Base-by-base conservation (phyloP, 2,329 filamentous ascomycete genomes). In the Aspergillaceae sp. region DNA sequence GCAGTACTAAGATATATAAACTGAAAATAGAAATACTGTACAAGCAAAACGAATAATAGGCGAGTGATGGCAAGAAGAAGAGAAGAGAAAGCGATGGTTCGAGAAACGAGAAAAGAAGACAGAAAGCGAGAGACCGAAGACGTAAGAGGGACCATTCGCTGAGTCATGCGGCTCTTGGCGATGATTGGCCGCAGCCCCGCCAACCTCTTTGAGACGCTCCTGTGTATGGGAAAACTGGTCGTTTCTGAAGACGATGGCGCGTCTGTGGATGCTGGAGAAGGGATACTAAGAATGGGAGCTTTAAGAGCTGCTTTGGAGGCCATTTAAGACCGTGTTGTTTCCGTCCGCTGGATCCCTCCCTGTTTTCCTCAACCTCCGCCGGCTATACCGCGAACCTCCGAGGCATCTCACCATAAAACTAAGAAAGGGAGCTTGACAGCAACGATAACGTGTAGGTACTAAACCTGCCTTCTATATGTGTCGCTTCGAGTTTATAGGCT, bases 401-500 rank as follows among this genome's bases (percentile, higher is more conserved):
- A 51, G 52, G 50, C 48, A 19, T 19, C 19, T 19, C 19, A 19
- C 19, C 19, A 19, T 19, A 19, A 19, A 19, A 19, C 19, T 19
- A 19, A 19, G 19, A 19, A 19, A 19, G 19, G 19, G 19, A 19
- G 19, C 19, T 19, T 34, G 30, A 29, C 26, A 47, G 37, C 35
- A 33, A 34, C 28, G 27, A 41, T 45, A 44, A 47, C 35, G 40
- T 6, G 6, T 41, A 43, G 45, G 29, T 41, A 38, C 26, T 36
- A 35, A 42, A 11, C 43, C 41, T 28, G 34, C 32, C 29, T 36
- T 43, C 48, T 64, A 56, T 55, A 72, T 72, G 69, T 72, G 69
- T 64, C 68, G 69, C n/a, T 69, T 69, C 51, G 69, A 72, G 56
- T 58, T 72, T 42, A 55, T 72, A 42, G 69, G 69, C 41, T 63